Evolutionary conservation across 2,329 filamentous ascomycete genomes (phyloP).

Genomic region (Curvularia spicifera): DNA sequence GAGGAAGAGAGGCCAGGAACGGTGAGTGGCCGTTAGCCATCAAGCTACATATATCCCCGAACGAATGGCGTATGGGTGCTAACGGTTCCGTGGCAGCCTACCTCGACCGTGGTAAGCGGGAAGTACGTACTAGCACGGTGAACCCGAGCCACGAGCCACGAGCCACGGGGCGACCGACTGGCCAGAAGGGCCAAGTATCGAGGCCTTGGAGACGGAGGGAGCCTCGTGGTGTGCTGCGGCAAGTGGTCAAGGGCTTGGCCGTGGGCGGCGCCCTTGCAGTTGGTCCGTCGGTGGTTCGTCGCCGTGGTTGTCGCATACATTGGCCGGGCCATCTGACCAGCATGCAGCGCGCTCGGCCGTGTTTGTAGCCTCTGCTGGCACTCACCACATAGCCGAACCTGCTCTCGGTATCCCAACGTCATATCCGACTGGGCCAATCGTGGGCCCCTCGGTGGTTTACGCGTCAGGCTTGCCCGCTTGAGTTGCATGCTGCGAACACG

Average conservation of each 20-base stretch:
- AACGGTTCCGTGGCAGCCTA: background rate
- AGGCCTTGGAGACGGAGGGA: background rate
- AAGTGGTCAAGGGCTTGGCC: slow-evolving; percentile 13
- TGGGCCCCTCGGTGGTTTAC: background rate
- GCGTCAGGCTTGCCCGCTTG: slow-evolving; percentile 18
- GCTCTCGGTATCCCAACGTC: slow-evolving; percentile 2
- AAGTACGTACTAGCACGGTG: background rate
- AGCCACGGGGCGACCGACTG: background rate
- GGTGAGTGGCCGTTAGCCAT: background rate
- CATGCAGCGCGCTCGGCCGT: slow-evolving; percentile 3
- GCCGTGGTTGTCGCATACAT: background rate
- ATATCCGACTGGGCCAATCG: slow-evolving; percentile 12
- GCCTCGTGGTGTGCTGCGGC: background rate
- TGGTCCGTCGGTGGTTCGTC: background rate
- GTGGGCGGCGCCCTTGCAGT: slow-evolving; percentile 5
- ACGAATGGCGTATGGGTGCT: background rate
- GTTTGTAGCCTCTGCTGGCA: slow-evolving; percentile 1
- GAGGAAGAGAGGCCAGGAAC: background rate
- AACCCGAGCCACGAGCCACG: background rate
- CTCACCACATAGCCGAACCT: background rate
- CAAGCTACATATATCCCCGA: background rate
- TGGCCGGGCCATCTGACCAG: slow-evolving; percentile 12
- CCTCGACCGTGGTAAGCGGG: background rate
- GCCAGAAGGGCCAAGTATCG: background rate
- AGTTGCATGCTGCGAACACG: slow-evolving; percentile 33